Conservation (phyloP, 2,329 filamentous ascomycete genomes). For the Cordyceps cicadae region DNA sequence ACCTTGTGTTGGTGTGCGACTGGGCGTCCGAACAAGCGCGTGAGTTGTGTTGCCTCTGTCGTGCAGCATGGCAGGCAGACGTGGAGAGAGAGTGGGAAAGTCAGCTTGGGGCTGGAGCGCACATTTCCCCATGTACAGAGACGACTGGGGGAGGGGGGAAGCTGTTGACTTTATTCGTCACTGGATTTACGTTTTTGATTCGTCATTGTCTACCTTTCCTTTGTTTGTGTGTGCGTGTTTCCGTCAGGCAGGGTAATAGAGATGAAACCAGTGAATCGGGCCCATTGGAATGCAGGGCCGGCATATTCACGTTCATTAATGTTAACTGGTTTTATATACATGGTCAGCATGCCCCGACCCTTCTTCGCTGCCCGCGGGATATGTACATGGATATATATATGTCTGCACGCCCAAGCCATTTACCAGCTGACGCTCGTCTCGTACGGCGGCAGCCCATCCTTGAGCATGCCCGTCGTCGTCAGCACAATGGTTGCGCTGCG, state of each 20-base stretch:
- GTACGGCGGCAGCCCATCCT: neutral
- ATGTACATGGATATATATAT: neutral
- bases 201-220: neutral
- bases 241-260: constrained; percentile 9
- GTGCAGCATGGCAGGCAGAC: neutral
- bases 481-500: neutral
- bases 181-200: neutral
- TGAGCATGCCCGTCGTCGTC: neutral
- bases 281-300: neutral
- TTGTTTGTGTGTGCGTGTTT: neutral
- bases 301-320: neutral
- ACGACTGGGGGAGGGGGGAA: neutral
- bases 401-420: neutral
- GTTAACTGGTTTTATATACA: neutral
- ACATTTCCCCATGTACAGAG: neutral
- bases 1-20: neutral
- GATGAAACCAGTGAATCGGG: neutral
- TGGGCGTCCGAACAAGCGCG: neutral
- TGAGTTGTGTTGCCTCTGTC: neutral
- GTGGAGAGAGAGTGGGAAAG: neutral
- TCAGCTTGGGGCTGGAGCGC: constrained; percentile 3
- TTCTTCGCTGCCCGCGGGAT: neutral
- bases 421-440: constrained; percentile 2
- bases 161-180: neutral
- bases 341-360: too few relatives aligned